Conservation (phyloP, 169 alveolate species). For the Plasmodium fragile region DNA sequence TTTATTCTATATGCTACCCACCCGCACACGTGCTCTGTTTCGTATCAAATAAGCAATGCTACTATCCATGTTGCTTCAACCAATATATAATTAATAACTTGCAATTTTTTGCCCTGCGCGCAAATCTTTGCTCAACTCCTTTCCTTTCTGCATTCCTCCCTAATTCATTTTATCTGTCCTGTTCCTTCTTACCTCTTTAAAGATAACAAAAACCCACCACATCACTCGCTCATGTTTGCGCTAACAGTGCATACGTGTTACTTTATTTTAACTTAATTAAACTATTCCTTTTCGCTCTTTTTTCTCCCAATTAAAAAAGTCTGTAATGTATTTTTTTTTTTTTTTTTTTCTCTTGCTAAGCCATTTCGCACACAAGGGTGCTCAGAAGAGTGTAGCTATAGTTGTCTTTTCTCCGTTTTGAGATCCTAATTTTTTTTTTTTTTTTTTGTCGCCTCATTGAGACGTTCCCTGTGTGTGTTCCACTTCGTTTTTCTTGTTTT, state of each 20-base stretch:
- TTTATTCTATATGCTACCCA: not conserved
- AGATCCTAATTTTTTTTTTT: not conserved
- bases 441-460: not conserved
- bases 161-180: not conserved
- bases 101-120: not conserved
- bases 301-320: conserved; percentile 1
- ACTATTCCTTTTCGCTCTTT: conserved; percentile 12
- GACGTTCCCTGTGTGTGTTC: not conserved
- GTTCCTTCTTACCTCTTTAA: not conserved
- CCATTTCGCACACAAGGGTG: not conserved
- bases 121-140: not conserved
- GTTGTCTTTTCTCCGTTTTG: not conserved
- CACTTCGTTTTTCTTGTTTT: not conserved
- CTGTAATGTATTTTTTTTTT: not conserved
- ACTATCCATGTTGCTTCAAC: not conserved
- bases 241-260: not conserved
- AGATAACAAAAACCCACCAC: not conserved
- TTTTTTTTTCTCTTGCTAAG: not conserved
- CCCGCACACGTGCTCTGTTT: not conserved
- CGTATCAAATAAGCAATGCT: not conserved
- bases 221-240: not conserved
- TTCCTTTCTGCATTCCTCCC: not conserved
- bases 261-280: conserved; percentile 9
- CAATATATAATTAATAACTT: conserved; percentile 6
- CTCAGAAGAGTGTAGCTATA: not conserved